A percentile compares a stretch with the other conserved stretches of the same genome.
Conservation (phyloP, 208 protist species). For the Kentomonas sorsogonicus region DNA sequence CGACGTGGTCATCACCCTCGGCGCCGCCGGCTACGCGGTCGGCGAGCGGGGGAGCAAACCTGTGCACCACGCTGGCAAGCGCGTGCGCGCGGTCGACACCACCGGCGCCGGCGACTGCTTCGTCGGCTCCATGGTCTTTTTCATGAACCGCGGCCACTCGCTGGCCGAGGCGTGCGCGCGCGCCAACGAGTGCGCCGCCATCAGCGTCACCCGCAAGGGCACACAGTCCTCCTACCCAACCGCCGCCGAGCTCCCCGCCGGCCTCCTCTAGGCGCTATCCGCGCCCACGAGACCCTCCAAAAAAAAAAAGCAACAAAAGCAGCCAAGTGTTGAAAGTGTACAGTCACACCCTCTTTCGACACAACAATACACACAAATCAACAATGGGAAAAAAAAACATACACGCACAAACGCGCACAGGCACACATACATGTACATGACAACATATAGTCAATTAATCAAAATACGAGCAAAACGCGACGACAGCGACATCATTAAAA, state of each 20-base stretch:
- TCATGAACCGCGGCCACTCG: conserved; percentile 60
- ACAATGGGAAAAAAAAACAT: too few relatives aligned
- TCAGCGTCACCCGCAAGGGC: conserved; percentile 88
- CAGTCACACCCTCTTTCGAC: too few relatives aligned
- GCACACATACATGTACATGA: too few relatives aligned
- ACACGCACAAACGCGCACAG: too few relatives aligned
- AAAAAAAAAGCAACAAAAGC: too few relatives aligned
- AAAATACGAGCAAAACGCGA: too few relatives aligned
- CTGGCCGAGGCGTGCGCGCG: conserved; percentile 67
- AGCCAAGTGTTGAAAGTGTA: too few relatives aligned
- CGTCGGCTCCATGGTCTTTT: conserved; percentile 88
- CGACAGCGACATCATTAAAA: too few relatives aligned
- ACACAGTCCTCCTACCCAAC: conserved; percentile 85
- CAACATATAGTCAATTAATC: too few relatives aligned
- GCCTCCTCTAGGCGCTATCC: conserved; percentile 33
- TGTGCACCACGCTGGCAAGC: conserved; percentile 38
- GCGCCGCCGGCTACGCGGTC: conserved; percentile 64
- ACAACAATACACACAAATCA: too few relatives aligned
- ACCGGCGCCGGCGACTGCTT: conserved; percentile 93
- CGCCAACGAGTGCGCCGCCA: conserved; percentile 75
- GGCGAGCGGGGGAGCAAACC: conserved; percentile 43
- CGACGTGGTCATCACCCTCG: conserved; percentile 90
- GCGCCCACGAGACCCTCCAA: too few relatives aligned
- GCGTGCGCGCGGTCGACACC: conserved; percentile 90
- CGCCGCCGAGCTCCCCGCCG: conserved; percentile 50